Percentiles rank a stretch among this genome's conserved stretches.
Conservation (phyloP, 768 basidiomycete genomes). For the Obba rivulosa region DNA sequence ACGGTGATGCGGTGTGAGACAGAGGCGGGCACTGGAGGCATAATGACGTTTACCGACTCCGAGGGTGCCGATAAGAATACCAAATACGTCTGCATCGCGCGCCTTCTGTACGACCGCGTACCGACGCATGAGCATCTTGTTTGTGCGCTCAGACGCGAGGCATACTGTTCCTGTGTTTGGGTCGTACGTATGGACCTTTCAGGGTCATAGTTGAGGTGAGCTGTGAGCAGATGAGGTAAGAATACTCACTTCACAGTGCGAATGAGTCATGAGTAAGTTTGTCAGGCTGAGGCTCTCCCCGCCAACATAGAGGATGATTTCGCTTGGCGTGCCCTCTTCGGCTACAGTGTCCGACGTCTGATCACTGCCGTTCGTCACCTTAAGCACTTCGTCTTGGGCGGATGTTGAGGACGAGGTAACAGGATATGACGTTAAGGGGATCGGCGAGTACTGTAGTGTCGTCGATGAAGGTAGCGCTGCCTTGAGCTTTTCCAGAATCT, state of each 20-base stretch:
- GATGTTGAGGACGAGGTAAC: not conserved
- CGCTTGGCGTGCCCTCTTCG: slow-evolving; percentile 1
- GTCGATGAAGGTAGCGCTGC: slow-evolving; percentile 20
- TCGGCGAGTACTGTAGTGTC: slow-evolving; percentile 32
- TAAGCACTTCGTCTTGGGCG: not conserved
- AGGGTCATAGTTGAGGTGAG: not conserved
- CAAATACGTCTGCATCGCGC: slow-evolving; percentile 89
- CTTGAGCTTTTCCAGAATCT: slow-evolving; percentile 26
- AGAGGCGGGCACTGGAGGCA: not conserved
- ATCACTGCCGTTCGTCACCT: not conserved
- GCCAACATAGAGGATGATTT: slow-evolving; percentile 59
- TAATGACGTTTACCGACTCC: slow-evolving; percentile 62
- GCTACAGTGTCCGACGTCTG: not conserved
- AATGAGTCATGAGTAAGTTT: slow-evolving; percentile 83
- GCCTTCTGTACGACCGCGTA: slow-evolving; percentile 86
- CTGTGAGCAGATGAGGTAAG: not conserved
- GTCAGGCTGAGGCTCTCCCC: slow-evolving; percentile 74
- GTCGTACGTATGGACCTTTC: slow-evolving; percentile 74
- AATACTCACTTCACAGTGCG: slow-evolving; percentile 48
- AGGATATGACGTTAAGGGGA: slow-evolving; percentile 20
- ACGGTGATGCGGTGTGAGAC: not conserved
- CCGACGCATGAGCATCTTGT: slow-evolving; percentile 82
- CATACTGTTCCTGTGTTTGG: slow-evolving; percentile 43
- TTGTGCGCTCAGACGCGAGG: slow-evolving; percentile 65
- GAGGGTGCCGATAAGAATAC: slow-evolving; percentile 90